Base-by-base conservation (phyloP, 148 eudicot species). In the Cornus suecica region DNA sequence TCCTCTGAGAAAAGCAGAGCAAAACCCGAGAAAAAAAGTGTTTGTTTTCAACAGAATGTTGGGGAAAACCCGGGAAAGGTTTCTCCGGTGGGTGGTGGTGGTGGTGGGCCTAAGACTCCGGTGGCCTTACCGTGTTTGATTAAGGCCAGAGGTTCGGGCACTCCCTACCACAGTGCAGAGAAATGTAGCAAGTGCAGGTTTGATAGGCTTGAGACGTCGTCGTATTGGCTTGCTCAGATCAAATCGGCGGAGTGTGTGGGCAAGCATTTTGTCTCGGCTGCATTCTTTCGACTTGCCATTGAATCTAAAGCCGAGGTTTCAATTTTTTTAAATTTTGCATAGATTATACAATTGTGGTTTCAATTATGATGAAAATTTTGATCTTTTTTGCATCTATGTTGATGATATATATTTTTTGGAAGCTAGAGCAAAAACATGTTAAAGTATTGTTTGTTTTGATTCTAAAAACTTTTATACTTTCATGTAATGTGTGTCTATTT, bases 161-260 rank as follows among this genome's bases (percentile, higher is more conserved):
- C 90, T 0, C 90, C 90, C 11, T 85, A 78, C 51, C 78, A 64
- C 11, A 87, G 72, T 24, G 86, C 88, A 3, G 80, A 79, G 78
- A 81, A 54, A 23, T 87, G 88, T 64, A 87, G 86, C 81, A 87
- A 83, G 65, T 84, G 88, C 73, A 42, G 84, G 72, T 87, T 78
- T 31, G 90, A 87, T 62, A 80, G 66, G 76, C 77, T 87, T 5
- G 90, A 87, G 79, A 85, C 86, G 0, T 68, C 88, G 15, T 62
- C 86, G 9, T 85, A 87, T 71, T 87, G 90, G 90, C 83, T 87
- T 24, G 74, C 74, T 26, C 90, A 87, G 81, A 78, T 87, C 79
- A 80, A 74, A 71, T 54, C 76, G 72, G 84, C 90, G 0, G 90
- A 87, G 78, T 29, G 77, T 26, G 86, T 83, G 10, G 83, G 84